Percentiles rank a stretch among this genome's conserved stretches.
phyloP scores from a whole-genome alignment of 176 grass and related monocot species.

The Bonia amplexicaulis region DNA sequence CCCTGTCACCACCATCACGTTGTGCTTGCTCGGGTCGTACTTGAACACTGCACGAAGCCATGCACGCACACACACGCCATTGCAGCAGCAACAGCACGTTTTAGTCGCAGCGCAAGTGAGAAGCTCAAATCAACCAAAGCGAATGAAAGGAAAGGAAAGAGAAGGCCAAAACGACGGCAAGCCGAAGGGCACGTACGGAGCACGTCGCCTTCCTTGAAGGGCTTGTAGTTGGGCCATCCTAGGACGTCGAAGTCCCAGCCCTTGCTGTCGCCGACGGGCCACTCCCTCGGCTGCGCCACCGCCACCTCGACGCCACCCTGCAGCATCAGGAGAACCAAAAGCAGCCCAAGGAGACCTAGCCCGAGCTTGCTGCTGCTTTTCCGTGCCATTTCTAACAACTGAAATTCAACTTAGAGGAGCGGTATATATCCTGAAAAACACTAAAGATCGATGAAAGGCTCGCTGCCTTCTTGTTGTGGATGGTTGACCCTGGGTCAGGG shows the following conservation, averaged over 20 bases:
- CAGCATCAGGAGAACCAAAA: neutral
- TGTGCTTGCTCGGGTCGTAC: constrained; percentile 33
- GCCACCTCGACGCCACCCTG: neutral
- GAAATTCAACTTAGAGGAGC: neutral
- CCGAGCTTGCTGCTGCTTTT: neutral
- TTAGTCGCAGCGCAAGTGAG: neutral
- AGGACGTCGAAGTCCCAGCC: neutral
- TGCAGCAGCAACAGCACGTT: neutral
- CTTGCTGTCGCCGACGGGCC: constrained; percentile 7
- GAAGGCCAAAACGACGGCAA: too few species aligned
- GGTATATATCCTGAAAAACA: neutral
- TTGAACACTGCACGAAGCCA: constrained; percentile 29
- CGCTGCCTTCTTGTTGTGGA: neutral
- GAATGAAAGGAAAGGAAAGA: too few species aligned
- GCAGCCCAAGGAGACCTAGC: neutral
- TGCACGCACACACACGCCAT: neutral
- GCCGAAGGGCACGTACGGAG: neutral
- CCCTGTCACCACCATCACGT: constrained; percentile 30
- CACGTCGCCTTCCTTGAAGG: constrained; percentile 17
- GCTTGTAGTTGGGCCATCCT: constrained; percentile 17
- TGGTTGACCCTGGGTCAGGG: neutral
- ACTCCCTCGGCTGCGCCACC: neutral
- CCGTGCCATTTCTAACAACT: neutral
- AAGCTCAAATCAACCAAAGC: neutral
- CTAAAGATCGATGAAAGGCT: neutral